Evolutionary conservation across 176 grass and related monocot species (phyloP).

Genomic region (Carex pumila): DNA sequence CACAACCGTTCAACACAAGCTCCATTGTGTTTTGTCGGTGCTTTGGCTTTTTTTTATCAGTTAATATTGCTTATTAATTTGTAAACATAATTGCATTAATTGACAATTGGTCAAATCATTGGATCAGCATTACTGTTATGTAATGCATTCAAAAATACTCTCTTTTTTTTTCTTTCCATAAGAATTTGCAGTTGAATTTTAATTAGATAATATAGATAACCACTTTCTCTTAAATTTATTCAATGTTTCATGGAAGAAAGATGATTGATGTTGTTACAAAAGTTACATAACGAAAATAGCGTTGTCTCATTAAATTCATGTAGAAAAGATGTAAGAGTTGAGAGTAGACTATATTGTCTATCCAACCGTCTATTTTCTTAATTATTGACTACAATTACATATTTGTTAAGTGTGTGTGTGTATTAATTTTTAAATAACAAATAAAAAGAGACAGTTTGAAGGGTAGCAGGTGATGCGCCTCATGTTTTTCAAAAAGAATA

Average conservation of each 20-base stretch:
- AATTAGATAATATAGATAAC: not conserved
- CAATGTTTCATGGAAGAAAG: not conserved
- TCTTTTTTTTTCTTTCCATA: no score
- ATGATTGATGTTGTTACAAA: not conserved
- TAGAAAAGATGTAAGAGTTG: not conserved
- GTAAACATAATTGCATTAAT: not conserved
- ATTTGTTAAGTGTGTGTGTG: no score
- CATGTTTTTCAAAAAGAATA: not conserved
- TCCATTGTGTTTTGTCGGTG: not conserved
- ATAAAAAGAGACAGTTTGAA: no score
- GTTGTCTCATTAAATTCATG: not conserved
- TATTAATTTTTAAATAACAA: no score
- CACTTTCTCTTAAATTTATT: not conserved
- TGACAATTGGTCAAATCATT: not conserved
- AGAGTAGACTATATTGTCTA: no score
- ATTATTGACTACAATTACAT: no score
- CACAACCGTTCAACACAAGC: not conserved
- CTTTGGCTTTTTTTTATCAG: not conserved
- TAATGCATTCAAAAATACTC: no score
- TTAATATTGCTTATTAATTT: not conserved
- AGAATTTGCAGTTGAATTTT: not conserved
- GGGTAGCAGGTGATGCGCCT: no score
- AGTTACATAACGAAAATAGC: not conserved
- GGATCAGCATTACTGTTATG: not conserved
- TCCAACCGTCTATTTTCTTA: no score